Base-by-base conservation (phyloP, 768 basidiomycete genomes). In the Guyanaporus albipodus region DNA sequence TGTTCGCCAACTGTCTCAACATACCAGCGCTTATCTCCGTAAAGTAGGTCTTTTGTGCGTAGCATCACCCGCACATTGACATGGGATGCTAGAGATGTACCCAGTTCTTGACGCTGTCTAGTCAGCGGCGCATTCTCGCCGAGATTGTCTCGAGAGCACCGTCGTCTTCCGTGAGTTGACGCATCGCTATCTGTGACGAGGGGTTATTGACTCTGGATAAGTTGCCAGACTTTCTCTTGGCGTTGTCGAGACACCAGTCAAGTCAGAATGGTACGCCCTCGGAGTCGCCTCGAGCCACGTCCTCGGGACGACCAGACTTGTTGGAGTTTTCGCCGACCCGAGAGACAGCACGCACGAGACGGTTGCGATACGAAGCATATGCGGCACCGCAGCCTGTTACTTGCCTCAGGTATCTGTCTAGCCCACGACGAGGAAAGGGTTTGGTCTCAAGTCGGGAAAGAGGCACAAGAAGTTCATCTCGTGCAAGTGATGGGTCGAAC, bases 321-420 rank as follows among this genome's bases (percentile, higher is more conserved):
- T 43, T 50, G 22, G 36, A 46, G 28, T 38, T 47, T 18, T 55
- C 55, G 27, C 49, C 68, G 22, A 42, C 60, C 38, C 60, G 52
- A 29, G 57, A 63, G 36, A 58, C 60, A 15, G 57, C 61, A 28
- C 64, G 69, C n/a, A 51, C 68, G 12, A 73, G 66, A 51, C 78
- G 79, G 58, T 68, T 90, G 42, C 76, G 83, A 56, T 90, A 90
- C 55, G 70, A 75, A 12, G 82, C 86, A 24, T 89, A 89, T 58
- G 85, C 80, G 19, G 57, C 79, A 2, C 86, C 87, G 19, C 73
- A 70, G 45, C 70, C 73, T 14, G 65, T 72, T 10, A 68, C 72
- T n/a, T 73, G 77, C 31, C 64, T 79, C 12, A 66, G 72, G 37
- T 59, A 63, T 17, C 52, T 59, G 17, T 50, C 67, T 24, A 69